Conservation (phyloP, 1,284 basidiomycete species). For the Cryptococcus hybrid region DNA sequence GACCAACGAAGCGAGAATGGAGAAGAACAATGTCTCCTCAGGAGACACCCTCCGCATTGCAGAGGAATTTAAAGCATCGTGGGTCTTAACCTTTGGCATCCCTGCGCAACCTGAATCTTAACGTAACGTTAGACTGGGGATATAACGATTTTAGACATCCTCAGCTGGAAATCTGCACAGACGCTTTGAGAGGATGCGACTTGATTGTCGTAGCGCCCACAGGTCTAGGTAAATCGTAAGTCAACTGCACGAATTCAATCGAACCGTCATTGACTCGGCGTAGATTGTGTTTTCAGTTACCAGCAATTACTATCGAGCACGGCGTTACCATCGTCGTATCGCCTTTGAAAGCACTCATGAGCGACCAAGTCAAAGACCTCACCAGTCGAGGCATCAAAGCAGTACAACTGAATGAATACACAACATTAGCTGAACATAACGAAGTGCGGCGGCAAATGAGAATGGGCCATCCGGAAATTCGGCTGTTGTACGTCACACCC, state of each 20-base stretch:
- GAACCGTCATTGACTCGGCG: neutral
- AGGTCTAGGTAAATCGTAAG: constrained; percentile 77
- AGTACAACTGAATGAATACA: constrained; percentile 67
- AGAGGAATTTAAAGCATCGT: constrained; percentile 40
- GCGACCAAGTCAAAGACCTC: constrained; percentile 72
- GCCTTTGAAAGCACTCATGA: constrained; percentile 81
- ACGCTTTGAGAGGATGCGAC: constrained; percentile 65
- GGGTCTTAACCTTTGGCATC: constrained; percentile 2
- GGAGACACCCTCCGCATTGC: constrained; percentile 33
- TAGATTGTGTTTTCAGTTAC: constrained; percentile 79
- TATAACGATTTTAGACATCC: constrained; percentile 67
- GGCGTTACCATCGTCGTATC: constrained; percentile 77
- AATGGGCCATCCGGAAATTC: constrained; percentile 60
- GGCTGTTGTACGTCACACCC: constrained; percentile 76
- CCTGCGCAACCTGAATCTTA: neutral
- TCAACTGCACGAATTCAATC: neutral
- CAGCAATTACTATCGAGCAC: constrained; percentile 66
- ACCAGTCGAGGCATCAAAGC: constrained; percentile 59
- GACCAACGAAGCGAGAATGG: constrained; percentile 30
- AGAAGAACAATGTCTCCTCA: constrained; percentile 37
- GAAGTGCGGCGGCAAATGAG: constrained; percentile 63
- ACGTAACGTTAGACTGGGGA: constrained; percentile 59
- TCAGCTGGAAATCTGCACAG: constrained; percentile 70
- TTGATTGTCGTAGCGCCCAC: constrained; percentile 84
- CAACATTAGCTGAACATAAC: constrained; percentile 56